Conservation (phyloP, 139 green algal species). For the Tetradesmus lagerheimii region DNA sequence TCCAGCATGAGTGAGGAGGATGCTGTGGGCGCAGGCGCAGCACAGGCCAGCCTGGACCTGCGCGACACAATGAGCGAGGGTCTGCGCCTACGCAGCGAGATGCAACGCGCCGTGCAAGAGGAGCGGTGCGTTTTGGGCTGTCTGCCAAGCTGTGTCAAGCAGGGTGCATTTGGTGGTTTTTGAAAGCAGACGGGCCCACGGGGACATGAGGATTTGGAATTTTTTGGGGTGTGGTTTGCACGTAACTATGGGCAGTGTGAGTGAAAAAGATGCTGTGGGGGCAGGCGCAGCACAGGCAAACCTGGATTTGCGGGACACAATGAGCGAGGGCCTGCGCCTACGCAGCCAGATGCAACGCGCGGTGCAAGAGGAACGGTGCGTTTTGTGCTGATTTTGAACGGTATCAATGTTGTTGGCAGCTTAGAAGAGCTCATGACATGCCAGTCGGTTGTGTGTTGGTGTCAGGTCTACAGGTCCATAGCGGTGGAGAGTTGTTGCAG, state of each 20-base stretch:
- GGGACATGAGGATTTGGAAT: too few relatives aligned
- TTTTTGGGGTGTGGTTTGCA: neutral
- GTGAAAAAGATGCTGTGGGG: neutral
- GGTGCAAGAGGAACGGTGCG: conserved; percentile 71
- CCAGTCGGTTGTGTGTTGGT: too few relatives aligned
- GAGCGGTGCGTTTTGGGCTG: conserved; percentile 56
- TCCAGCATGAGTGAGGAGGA: conserved; percentile 39
- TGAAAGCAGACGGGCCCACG: too few relatives aligned
- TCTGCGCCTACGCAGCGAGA: conserved; percentile 70
- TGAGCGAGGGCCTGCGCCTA: conserved; percentile 70
- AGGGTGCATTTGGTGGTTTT: too few relatives aligned
- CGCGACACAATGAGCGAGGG: conserved; percentile 60
- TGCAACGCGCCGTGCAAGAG: conserved; percentile 73
- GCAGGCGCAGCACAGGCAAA: neutral
- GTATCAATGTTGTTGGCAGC: too few relatives aligned
- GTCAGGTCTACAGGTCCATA: too few relatives aligned
- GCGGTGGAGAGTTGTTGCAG: too few relatives aligned
- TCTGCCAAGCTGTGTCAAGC: too few relatives aligned
- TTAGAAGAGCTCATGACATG: too few relatives aligned
- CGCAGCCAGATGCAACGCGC: conserved; percentile 73
- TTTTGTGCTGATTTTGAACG: too few relatives aligned
- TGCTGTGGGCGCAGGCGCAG: neutral
- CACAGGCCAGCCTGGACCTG: conserved; percentile 56
- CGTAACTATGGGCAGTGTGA: conserved; percentile 29
- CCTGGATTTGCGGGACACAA: conserved; percentile 60